Evolutionary conservation across 306 rosid species (phyloP).

Genomic region (Prinsepia uniflora): DNA sequence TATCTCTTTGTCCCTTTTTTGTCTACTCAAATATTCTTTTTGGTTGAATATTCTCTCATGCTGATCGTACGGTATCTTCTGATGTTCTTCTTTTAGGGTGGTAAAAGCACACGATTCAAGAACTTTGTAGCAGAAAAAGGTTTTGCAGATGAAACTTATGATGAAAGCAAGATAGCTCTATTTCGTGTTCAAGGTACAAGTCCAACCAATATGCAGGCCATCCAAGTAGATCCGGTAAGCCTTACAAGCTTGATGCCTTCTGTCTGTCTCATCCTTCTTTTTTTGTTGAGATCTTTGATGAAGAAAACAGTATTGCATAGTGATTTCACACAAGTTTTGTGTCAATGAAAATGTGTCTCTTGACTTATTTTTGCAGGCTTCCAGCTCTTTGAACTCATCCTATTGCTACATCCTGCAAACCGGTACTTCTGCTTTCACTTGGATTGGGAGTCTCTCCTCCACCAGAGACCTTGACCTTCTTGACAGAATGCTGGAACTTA

Average conservation of each 20-base stretch:
- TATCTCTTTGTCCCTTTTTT: slow-evolving; percentile 15
- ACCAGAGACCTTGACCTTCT: slow-evolving; percentile 84
- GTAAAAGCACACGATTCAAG: slow-evolving; percentile 64
- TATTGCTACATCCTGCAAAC: slow-evolving; percentile 81
- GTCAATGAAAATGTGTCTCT: background rate
- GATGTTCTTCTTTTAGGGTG: slow-evolving; percentile 52
- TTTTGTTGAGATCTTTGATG: background rate
- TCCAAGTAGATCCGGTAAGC: slow-evolving; percentile 83
- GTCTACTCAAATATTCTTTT: slow-evolving; percentile 11
- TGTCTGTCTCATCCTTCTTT: background rate
- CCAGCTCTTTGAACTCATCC: slow-evolving; percentile 83
- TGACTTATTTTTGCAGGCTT: slow-evolving; percentile 48
- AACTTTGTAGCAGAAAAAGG: slow-evolving; percentile 53
- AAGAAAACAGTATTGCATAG: background rate
- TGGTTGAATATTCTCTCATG: slow-evolving; percentile 10
- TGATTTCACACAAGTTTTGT: background rate
- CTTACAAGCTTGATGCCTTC: slow-evolving; percentile 5
- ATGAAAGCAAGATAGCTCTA: slow-evolving; percentile 57
- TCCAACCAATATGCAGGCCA: slow-evolving; percentile 77
- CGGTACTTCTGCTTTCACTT: slow-evolving; percentile 57
- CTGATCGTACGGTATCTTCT: slow-evolving; percentile 12
- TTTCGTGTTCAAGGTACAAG: slow-evolving; percentile 86
- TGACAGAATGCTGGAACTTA: slow-evolving; percentile 70
- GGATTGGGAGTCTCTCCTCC: slow-evolving; percentile 84
- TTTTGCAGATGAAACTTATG: slow-evolving; percentile 53